These are phyloP conservation scores for Lepiota venenata DNA, from an alignment of 768 basidiomycete species.

Conservation along the genomic window DNA sequence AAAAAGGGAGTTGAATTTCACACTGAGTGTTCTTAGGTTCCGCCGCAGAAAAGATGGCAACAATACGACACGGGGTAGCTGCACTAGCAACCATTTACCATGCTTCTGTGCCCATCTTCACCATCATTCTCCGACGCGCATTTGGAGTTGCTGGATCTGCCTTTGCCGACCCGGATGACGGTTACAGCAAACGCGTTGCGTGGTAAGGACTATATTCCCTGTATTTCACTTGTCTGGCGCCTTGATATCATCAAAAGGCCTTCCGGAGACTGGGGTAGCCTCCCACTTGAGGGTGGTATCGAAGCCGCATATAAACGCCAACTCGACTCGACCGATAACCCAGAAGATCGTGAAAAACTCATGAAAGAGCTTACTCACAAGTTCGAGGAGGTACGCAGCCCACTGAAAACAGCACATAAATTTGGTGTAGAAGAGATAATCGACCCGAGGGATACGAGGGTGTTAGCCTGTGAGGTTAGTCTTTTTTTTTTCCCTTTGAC, in stretches of 20 bases:
- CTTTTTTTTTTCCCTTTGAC: background rate
- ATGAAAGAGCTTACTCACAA: conserved; percentile 30
- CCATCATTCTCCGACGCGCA: conserved; percentile 33
- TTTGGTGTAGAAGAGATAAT: conserved; percentile 41
- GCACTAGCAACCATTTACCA: conserved; percentile 34
- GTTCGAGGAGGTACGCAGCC: conserved; percentile 35
- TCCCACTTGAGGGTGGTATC: conserved; percentile 38
- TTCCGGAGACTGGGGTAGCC: conserved; percentile 39
- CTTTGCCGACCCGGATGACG: conserved; percentile 35
- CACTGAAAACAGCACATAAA: conserved; percentile 33
- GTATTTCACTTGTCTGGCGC: background rate
- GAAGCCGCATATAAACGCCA: conserved; percentile 40
- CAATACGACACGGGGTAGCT: conserved; percentile 35
- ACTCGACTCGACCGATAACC: conserved; percentile 25
- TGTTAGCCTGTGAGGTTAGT: conserved; percentile 33
- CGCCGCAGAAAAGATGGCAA: conserved; percentile 33
- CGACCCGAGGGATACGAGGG: conserved; percentile 36
- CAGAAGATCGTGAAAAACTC: conserved; percentile 29
- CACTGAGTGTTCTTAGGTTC: conserved; percentile 20
- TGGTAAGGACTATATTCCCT: conserved; percentile 24
- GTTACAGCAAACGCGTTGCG: conserved; percentile 29
- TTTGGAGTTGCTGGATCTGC: conserved; percentile 39
- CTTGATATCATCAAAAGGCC: conserved; percentile 23
- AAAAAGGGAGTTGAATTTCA: background rate
- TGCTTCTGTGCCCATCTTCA: conserved; percentile 34